These are phyloP conservation scores for Lepidium aucheri DNA, from an alignment of 345 rosid genomes.

Conservation along the genomic window DNA sequence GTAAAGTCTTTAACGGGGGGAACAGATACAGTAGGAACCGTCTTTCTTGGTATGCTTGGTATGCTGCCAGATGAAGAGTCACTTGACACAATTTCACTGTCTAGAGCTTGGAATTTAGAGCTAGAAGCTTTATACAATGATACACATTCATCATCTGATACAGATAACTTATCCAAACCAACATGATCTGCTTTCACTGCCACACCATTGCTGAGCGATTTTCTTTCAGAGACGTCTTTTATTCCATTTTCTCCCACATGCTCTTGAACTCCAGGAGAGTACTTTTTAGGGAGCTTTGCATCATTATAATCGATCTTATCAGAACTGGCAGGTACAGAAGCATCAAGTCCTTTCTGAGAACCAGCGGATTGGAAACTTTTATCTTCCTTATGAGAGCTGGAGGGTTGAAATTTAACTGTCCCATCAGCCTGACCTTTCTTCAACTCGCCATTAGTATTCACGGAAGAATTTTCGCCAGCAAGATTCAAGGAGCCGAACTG, in stretches of 20 bases:
- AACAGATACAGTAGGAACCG: conserved; percentile 32
- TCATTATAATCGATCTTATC: conserved; percentile 18
- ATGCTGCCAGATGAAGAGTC: conserved; percentile 22
- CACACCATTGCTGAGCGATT: conserved; percentile 39
- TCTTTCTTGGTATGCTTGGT: conserved; percentile 25
- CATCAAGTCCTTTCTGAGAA: conserved; percentile 8
- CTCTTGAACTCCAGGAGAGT: conserved; percentile 13
- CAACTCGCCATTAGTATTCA: conserved; percentile 30
- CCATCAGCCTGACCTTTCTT: conserved; percentile 28
- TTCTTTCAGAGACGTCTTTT: conserved; percentile 12
- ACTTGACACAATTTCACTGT: conserved; percentile 23
- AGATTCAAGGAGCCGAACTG: conserved; percentile 50
- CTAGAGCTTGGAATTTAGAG: conserved; percentile 47
- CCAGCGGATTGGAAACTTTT: not conserved
- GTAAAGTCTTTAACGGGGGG: conserved; percentile 32
- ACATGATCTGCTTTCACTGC: conserved; percentile 25
- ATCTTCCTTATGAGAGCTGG: conserved; percentile 25
- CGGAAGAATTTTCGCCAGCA: conserved; percentile 33
- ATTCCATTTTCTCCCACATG: conserved; percentile 41
- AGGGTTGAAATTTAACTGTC: conserved; percentile 29
- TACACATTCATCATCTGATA: conserved; percentile 36
- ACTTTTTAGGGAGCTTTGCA: conserved; percentile 16
- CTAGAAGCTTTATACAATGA: conserved; percentile 28
- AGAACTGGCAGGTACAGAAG: conserved; percentile 14
- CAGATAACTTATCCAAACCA: conserved; percentile 24